Percentiles rank a stretch among this genome's conserved stretches.
Conservation (phyloP, 495 filamentous ascomycete genomes). For the Talaromyces ruber region DNA sequence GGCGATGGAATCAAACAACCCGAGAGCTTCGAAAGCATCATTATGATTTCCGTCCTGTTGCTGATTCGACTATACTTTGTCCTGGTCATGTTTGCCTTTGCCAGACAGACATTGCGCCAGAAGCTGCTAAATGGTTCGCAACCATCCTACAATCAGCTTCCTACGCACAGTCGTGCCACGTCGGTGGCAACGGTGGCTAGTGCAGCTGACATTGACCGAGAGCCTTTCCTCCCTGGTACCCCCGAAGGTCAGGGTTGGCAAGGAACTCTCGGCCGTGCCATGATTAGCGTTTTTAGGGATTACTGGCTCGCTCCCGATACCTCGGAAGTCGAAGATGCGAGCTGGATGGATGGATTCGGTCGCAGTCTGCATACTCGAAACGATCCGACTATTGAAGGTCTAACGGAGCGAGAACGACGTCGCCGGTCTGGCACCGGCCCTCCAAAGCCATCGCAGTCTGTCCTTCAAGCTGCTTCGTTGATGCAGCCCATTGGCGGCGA, state of each 20-base stretch:
- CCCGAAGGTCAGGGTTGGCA: conserved; percentile 68
- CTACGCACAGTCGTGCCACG: conserved; percentile 37
- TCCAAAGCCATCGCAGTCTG: conserved; percentile 36
- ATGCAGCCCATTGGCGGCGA: conserved; percentile 30
- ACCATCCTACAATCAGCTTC: conserved; percentile 35
- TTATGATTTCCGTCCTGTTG: conserved; percentile 64
- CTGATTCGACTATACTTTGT: conserved; percentile 66
- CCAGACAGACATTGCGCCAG: conserved; percentile 59
- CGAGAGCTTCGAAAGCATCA: conserved; percentile 66
- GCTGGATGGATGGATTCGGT: conserved; percentile 52
- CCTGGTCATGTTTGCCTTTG: conserved; percentile 71
- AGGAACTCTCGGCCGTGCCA: conserved; percentile 61
- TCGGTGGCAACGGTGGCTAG: conserved; percentile 30
- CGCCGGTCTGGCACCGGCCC: conserved; percentile 62
- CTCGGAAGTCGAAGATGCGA: conserved; percentile 36
- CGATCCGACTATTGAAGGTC: conserved; percentile 37
- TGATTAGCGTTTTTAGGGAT: conserved; percentile 59
- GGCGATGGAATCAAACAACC: conserved; percentile 49
- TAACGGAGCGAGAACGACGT: conserved; percentile 58
- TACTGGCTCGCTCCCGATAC: conserved; percentile 64
- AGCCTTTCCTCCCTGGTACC: conserved; percentile 60
- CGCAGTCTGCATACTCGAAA: conserved; percentile 41
- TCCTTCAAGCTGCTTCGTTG: conserved; percentile 25
- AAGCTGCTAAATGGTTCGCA: conserved; percentile 42
- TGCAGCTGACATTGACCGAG: conserved; percentile 44